Percentiles rank a stretch among this genome's conserved stretches.
These are phyloP conservation scores for Malus hybrid DNA, from an alignment of 331 rosid species.

Conservation along the genomic window DNA sequence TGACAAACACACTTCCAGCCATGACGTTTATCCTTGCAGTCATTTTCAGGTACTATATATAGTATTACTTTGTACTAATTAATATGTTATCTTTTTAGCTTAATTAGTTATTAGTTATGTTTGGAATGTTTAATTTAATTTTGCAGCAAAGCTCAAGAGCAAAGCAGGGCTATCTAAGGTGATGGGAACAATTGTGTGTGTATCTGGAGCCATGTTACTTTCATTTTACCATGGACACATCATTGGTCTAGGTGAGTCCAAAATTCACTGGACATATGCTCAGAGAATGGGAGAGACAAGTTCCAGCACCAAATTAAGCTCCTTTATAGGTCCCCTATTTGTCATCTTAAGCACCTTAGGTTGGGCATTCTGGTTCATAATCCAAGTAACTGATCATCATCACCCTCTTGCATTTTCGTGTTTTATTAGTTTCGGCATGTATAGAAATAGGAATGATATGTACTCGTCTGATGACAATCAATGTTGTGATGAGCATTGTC, in stretches of 20 bases:
- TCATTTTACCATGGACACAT: constrained; percentile 73
- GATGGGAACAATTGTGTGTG: constrained; percentile 58
- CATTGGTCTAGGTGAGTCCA: constrained; percentile 43
- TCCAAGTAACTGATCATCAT: constrained; percentile 32
- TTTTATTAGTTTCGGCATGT: background rate
- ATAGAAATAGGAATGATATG: background rate
- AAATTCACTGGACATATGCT: constrained; percentile 64
- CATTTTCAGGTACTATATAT: constrained; percentile 41
- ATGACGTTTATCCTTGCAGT: constrained; percentile 72
- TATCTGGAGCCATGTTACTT: constrained; percentile 64
- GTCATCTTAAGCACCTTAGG: constrained; percentile 41
- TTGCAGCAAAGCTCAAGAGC: constrained; percentile 36
- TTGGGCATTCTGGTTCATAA: constrained; percentile 72
- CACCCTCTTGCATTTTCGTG: background rate
- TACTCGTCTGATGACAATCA: background rate
- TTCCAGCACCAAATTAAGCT: background rate
- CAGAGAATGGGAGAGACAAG: constrained; percentile 18
- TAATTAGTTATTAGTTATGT: background rate
- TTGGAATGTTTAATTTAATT: background rate
- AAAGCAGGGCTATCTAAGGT: constrained; percentile 45
- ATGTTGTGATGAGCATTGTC: background rate
- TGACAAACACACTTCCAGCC: constrained; percentile 73
- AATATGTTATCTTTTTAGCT: background rate
- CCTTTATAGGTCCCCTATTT: constrained; percentile 42
- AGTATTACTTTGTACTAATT: background rate